Base-by-base conservation (phyloP, 257 asterid species). In the Solanum okadae region DNA sequence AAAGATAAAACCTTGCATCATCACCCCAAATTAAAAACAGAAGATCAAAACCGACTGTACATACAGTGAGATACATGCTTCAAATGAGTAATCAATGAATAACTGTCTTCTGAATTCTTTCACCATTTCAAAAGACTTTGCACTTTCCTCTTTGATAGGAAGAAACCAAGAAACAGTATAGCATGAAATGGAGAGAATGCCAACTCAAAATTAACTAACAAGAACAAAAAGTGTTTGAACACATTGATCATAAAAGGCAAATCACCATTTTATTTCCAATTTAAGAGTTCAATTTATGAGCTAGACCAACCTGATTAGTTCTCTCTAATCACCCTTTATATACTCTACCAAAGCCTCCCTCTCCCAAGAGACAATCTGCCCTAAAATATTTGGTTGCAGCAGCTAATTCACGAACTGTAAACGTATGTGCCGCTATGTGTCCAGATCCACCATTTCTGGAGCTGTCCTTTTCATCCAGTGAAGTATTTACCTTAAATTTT, bases 311-410 rank as follows among this genome's bases (percentile, higher is more conserved):
- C 98, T 93, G 98, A 91, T 91, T 95, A 38, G 95, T 93, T 90
- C 95, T 93, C 91, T 95, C 98, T 68, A 95, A 87, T 42, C 93
- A 89, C 86, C 98, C 98, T 91, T 92, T 92, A 87, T 95, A 95
- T 82, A 96, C 99, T 91, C 95, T 93, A 79, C 99, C 98, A 84
- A 96, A 95, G 85, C 99, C 99, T 89, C 99, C 99, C 92, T 96
- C 99, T 44, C 99, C 98, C 89, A 95, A 90, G 59, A 95, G 94
- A 92, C 98, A 96, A 90, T 96, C 98, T 22, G 95, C 94, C 92
- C 98, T 91, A 88, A 95, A 95, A 90, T 95, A 92, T 92, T 95
- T 95, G 76, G 99, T 93, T 82, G 98, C 99, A 23, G 92, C 91
- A 52, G 98, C 99, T 90, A 96, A 91, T 89, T 96, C 98, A 83